Conservation (phyloP, 495 filamentous ascomycete species). For the Penicillium flavigenum region DNA sequence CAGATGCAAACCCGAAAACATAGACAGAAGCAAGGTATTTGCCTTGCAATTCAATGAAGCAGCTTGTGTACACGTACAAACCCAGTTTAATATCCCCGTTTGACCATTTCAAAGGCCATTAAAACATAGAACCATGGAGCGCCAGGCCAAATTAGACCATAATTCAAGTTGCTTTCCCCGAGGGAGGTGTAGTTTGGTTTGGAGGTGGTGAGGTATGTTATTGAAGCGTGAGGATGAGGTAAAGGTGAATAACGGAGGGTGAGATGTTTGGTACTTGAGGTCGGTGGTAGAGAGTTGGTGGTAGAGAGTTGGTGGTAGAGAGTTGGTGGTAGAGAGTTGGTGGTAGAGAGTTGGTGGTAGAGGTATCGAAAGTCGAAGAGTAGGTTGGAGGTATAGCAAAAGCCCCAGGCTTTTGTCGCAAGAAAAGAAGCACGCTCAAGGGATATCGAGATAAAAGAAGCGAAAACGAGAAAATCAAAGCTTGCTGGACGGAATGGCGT, state of each 20-base stretch:
- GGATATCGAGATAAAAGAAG: conserved; percentile 32
- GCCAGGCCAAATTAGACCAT: conserved; percentile 10
- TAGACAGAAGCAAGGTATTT: conserved; percentile 1
- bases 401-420: conserved; percentile 29
- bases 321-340: not conserved
- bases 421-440: conserved; percentile 30
- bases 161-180: conserved; percentile 13
- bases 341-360: not conserved
- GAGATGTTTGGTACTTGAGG: not conserved
- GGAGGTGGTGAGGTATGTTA: not conserved
- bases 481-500: conserved; percentile 9
- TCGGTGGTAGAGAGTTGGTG: not conserved
- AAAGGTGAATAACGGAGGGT: not conserved
- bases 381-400: conserved; percentile 14
- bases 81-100: conserved; percentile 5
- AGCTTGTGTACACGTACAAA: conserved; percentile 8
- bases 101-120: not conserved
- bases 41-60: not conserved
- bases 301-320: not conserved
- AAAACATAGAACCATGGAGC: conserved; percentile 12
- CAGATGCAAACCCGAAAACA: conserved; percentile 1
- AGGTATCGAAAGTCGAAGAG: not conserved
- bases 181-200: not conserved
- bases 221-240: not conserved
- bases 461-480: conserved; percentile 14